A percentile compares a stretch with the other conserved stretches of the same genome.
These are phyloP conservation scores for Penicillium desertorum DNA, from an alignment of 495 filamentous ascomycete genomes.

Conservation along the genomic window DNA sequence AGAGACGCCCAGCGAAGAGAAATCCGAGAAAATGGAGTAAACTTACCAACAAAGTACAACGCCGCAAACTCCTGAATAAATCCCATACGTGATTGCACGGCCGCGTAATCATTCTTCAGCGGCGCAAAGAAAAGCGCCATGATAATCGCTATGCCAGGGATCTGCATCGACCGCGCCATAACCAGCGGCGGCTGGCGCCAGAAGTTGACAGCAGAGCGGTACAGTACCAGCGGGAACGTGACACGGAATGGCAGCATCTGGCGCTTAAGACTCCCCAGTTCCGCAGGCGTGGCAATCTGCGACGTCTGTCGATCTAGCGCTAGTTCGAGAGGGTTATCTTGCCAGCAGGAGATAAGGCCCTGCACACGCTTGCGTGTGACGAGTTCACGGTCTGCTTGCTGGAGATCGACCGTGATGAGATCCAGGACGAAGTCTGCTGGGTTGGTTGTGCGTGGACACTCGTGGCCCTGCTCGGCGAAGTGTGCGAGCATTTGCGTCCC, in stretches of 20 bases:
- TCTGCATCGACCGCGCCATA: slow-evolving; percentile 65
- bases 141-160: slow-evolving; percentile 63
- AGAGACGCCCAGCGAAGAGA: background rate
- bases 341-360: slow-evolving; percentile 50
- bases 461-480: slow-evolving; percentile 57
- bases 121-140: slow-evolving; percentile 72
- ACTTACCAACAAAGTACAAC: slow-evolving; percentile 70
- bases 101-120: slow-evolving; percentile 62
- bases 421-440: slow-evolving; percentile 76
- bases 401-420: slow-evolving; percentile 70
- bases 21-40: slow-evolving; percentile 25
- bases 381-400: slow-evolving; percentile 57
- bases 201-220: slow-evolving; percentile 64
- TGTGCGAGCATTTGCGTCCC: slow-evolving; percentile 64
- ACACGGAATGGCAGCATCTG: slow-evolving; percentile 58
- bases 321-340: slow-evolving; percentile 28
- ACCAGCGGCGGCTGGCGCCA: slow-evolving; percentile 62
- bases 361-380: slow-evolving; percentile 59
- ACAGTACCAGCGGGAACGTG: slow-evolving; percentile 63
- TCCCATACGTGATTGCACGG: slow-evolving; percentile 68
- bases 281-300: slow-evolving; percentile 62
- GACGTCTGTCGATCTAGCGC: slow-evolving; percentile 27
- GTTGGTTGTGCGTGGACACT: slow-evolving; percentile 66
- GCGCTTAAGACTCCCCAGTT: slow-evolving; percentile 63
- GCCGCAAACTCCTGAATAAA: slow-evolving; percentile 68